Conservation (phyloP, 73 alveolate species). For the Blepharisma japonicum region DNA sequence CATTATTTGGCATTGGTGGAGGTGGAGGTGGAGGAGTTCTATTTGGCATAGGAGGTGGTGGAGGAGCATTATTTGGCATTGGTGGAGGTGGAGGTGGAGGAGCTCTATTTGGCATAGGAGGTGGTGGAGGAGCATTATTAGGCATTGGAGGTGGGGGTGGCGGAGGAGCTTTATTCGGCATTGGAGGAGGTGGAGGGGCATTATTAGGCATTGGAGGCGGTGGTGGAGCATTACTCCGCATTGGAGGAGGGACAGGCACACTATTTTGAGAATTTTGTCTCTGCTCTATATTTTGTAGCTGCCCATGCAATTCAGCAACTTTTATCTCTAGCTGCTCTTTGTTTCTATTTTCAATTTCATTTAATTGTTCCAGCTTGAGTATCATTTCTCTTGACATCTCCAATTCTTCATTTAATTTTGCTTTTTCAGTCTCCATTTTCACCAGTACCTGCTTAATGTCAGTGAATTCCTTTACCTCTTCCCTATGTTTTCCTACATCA, state of each 20-base stretch:
- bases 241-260: neutral
- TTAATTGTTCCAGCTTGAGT: neutral
- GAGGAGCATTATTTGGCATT: conserved; percentile 5
- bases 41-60: conserved; percentile 31
- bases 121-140: conserved; percentile 38
- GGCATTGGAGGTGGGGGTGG: conserved; percentile 36
- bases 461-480: neutral
- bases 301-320: too few relatives aligned
- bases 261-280: neutral
- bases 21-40: conserved; percentile 31
- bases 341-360: neutral
- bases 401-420: neutral
- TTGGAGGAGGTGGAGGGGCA: conserved; percentile 12
- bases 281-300: too few relatives aligned
- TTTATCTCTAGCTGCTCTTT: too few relatives aligned
- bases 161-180: conserved; percentile 15
- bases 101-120: conserved; percentile 17
- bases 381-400: neutral
- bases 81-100: conserved; percentile 57
- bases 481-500: neutral
- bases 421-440: conserved; percentile 1
- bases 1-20: conserved; percentile 44
- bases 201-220: conserved; percentile 26
- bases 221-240: too few relatives aligned
- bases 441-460: neutral